A percentile compares a stretch with the other conserved stretches of the same genome.
These are phyloP conservation scores for Eimeria tenella DNA, from an alignment of 169 alveolate species.

Conservation along the genomic window DNA sequence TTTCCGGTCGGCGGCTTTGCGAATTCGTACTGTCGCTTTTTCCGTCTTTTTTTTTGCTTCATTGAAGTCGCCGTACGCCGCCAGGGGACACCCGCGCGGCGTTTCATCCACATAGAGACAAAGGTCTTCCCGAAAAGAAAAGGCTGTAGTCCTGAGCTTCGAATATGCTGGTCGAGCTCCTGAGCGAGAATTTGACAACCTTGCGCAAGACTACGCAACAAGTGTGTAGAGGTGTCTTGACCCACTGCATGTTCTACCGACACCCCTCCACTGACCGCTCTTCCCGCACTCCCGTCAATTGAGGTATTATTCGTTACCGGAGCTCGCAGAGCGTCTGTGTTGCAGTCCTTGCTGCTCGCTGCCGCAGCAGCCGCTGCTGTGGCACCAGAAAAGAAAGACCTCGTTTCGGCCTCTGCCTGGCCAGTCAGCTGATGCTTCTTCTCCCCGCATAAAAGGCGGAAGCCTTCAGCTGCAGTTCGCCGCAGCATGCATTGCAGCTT, in stretches of 20 bases:
- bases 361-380: conserved; percentile 61
- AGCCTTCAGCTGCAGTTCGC: conserved; percentile 42
- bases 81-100: conserved; percentile 28
- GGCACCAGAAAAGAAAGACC: conserved; percentile 59
- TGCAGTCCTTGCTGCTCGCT: conserved; percentile 50
- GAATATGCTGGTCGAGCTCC: conserved; percentile 43
- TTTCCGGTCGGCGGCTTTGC: background rate
- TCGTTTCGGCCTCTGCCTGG: background rate
- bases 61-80: background rate
- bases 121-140: background rate
- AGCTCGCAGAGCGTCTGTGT: background rate
- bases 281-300: background rate
- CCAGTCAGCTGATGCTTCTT: conserved; percentile 59
- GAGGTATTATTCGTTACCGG: background rate
- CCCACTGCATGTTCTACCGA: conserved; percentile 23
- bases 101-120: background rate
- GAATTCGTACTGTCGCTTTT: conserved; percentile 2
- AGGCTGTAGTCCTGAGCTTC: background rate
- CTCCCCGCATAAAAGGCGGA: conserved; percentile 11
- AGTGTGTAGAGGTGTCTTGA: conserved; percentile 27
- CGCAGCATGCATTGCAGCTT: conserved; percentile 37
- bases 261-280: conserved; percentile 7
- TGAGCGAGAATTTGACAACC: conserved; percentile 54
- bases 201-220: conserved; percentile 50
- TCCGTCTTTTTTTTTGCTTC: background rate